A percentile compares a stretch with the other conserved stretches of the same genome.
Conservation (phyloP, 1,139 yeast genomes). For the Saccharomycopsis crataegensis region DNA sequence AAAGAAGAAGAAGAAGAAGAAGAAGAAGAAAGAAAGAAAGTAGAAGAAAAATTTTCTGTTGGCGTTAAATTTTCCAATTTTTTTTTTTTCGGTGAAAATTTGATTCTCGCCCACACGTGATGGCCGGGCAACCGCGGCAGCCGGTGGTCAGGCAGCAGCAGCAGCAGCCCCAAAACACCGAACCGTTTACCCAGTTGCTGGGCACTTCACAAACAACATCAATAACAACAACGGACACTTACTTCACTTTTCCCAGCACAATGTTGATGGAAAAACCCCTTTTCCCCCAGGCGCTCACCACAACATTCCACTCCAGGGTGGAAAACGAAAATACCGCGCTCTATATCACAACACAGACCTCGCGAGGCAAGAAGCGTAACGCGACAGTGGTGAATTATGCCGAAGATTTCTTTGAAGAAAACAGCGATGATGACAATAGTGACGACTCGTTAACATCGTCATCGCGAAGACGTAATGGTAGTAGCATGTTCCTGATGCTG, state of each 20-base stretch:
- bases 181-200: no score
- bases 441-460: conserved; percentile 22
- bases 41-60: background rate
- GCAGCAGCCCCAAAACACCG: no score
- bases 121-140: no score
- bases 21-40: background rate
- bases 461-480: background rate
- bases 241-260: background rate
- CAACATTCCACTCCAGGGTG: conserved; percentile 62
- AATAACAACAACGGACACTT: no score
- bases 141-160: no score
- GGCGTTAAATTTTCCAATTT: background rate
- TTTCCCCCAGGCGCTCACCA: conserved; percentile 68
- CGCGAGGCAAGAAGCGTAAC: conserved; percentile 74
- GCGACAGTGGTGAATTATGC: conserved; percentile 73
- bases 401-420: conserved; percentile 73
- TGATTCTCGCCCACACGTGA: no score
- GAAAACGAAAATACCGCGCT: conserved; percentile 62
- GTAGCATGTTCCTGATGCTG: no score
- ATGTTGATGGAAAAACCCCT: conserved; percentile 26
- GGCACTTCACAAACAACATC: no score
- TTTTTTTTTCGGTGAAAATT: background rate
- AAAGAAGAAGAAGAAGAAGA: background rate
- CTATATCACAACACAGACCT: conserved; percentile 63
- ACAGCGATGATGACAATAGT: conserved; percentile 44